Evolutionary conservation across 2,329 filamentous ascomycete species (phyloP).

Genomic region (Apiospora aurea): DNA sequence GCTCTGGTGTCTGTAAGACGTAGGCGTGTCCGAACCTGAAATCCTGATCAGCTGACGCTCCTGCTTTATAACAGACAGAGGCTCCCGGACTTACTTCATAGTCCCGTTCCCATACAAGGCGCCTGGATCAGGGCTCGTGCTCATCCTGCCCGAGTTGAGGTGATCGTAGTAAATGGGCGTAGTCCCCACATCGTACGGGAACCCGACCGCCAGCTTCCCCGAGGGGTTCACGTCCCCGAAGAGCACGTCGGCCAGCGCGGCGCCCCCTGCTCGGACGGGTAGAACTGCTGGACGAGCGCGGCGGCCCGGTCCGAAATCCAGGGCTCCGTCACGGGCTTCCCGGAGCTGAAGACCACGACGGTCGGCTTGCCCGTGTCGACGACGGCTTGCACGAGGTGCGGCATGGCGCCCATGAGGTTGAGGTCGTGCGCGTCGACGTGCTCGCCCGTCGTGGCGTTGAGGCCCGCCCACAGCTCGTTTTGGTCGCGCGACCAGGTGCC

Average conservation of each 20-base stretch:
- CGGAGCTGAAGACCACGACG: slow-evolving; percentile 71
- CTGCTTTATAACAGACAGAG: neutral
- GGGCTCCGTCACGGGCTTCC: slow-evolving; percentile 75
- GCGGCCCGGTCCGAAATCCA: slow-evolving; percentile 73
- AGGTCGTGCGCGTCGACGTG: slow-evolving; percentile 72
- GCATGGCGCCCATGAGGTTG: slow-evolving; percentile 74
- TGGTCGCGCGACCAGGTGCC: slow-evolving; percentile 81
- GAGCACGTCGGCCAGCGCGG: slow-evolving; percentile 70
- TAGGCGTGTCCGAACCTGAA: slow-evolving; percentile 67
- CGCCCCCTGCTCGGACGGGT: slow-evolving; percentile 72
- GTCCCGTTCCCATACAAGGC: slow-evolving; percentile 63
- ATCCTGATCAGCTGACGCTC: neutral
- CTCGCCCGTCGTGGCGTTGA: slow-evolving; percentile 79
- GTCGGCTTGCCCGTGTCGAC: slow-evolving; percentile 72
- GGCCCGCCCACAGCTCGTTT: slow-evolving; percentile 70
- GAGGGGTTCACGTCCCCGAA: slow-evolving; percentile 71
- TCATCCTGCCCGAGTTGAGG: slow-evolving; percentile 68
- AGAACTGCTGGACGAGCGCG: slow-evolving; percentile 77
- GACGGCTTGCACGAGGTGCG: slow-evolving; percentile 69
- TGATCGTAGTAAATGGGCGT: slow-evolving; percentile 77
- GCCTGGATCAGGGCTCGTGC: slow-evolving; percentile 56
- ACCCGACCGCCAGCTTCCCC: slow-evolving; percentile 70
- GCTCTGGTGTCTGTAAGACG: slow-evolving; percentile 64
- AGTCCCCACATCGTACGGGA: slow-evolving; percentile 72
- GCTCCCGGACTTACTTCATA: slow-evolving; percentile 44